These are phyloP conservation scores for Ilex aquifolium DNA, from an alignment of 257 asterid genomes.

Conservation along the genomic window DNA sequence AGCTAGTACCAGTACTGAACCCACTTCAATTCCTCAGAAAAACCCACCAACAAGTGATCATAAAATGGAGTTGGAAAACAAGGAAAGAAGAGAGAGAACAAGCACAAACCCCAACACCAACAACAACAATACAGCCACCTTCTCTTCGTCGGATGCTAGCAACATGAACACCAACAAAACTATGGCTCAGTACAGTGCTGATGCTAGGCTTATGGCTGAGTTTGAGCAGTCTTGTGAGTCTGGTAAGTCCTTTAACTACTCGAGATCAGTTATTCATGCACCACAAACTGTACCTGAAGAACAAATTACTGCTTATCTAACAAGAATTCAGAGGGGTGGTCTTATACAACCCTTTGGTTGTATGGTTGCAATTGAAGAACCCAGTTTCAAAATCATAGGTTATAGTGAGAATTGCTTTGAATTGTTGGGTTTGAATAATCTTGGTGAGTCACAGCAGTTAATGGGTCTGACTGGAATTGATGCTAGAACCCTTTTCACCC, in stretches of 20 bases:
- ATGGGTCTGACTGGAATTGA: conserved; percentile 41
- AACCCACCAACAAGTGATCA: background rate
- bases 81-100: background rate
- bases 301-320: conserved; percentile 35
- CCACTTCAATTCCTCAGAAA: background rate
- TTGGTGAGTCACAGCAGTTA: conserved; percentile 6
- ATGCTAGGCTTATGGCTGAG: conserved; percentile 48
- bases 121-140: background rate
- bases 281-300: conserved; percentile 15
- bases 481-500: conserved; percentile 45
- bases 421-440: conserved; percentile 35
- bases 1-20: background rate
- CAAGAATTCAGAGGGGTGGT: conserved; percentile 62
- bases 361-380: conserved; percentile 45
- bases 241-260: conserved; percentile 46
- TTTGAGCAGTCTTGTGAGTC: conserved; percentile 37
- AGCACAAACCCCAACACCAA: background rate
- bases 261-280: conserved; percentile 22
- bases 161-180: conserved; percentile 23
- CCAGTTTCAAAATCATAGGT: conserved; percentile 30
- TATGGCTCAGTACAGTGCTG: conserved; percentile 38
- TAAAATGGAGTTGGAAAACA: conserved; percentile 23
- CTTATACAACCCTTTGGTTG: conserved; percentile 63
- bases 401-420: conserved; percentile 52
- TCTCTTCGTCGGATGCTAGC: conserved; percentile 31